Percentiles rank a stretch among this genome's conserved stretches.
Evolutionary conservation across 768 basidiomycete species (phyloP).

Genomic region (Dacryopinax primogenitus): DNA sequence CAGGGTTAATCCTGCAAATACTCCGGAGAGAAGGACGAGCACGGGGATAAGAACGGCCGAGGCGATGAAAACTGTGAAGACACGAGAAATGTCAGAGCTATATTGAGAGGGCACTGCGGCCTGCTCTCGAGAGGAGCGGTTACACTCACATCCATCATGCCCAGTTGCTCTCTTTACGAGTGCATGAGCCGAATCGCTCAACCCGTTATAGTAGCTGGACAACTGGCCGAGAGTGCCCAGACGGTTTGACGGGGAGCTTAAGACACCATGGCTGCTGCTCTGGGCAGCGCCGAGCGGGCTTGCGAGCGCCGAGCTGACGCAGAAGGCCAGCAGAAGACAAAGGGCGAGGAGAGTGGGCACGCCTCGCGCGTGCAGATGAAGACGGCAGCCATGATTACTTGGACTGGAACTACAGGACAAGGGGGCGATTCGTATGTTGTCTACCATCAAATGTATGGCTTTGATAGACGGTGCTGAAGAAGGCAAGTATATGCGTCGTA

Average conservation of each 20-base stretch:
- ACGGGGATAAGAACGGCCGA: conserved; percentile 60
- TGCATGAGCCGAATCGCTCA: conserved; percentile 8
- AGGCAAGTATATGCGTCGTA: background rate
- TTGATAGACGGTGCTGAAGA: background rate
- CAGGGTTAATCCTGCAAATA: conserved; percentile 72
- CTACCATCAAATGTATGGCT: conserved; percentile 9
- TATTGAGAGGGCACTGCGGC: background rate
- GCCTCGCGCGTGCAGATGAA: background rate
- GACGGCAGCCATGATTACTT: background rate
- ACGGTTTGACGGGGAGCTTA: background rate
- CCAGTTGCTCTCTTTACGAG: background rate
- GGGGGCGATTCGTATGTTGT: conserved; percentile 8
- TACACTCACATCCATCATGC: background rate
- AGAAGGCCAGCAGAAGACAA: background rate
- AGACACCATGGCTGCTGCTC: background rate
- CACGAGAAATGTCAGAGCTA: background rate
- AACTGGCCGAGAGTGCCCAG: background rate
- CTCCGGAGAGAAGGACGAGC: conserved; percentile 66
- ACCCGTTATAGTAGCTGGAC: conserved; percentile 4
- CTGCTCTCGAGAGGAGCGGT: background rate
- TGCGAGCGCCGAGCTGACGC: background rate
- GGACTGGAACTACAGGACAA: conserved; percentile 9
- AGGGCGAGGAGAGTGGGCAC: background rate
- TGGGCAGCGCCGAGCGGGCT: background rate
- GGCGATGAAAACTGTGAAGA: conserved; percentile 21